Evolutionary conservation across 495 filamentous ascomycete genomes (phyloP).

Genomic region (Elasticomyces elasticus): DNA sequence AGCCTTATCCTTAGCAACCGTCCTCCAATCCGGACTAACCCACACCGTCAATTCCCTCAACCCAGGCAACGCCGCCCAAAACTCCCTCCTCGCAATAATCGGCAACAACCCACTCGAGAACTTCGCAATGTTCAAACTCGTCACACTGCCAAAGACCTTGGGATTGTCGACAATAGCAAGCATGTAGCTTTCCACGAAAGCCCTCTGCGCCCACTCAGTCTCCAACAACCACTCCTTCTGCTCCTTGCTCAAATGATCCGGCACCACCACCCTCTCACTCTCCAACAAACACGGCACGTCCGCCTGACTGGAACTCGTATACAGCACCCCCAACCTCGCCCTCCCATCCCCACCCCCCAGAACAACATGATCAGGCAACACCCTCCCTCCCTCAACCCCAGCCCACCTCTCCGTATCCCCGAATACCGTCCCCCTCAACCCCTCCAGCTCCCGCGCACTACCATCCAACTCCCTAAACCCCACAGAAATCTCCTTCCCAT

Average conservation of each 20-base stretch:
- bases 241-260: conserved; percentile 37
- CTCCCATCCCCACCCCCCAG: neutral
- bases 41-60: conserved; percentile 38
- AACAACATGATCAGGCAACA: neutral
- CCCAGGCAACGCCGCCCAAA: conserved; percentile 42
- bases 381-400: neutral
- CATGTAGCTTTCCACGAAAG: conserved; percentile 47
- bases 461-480: neutral
- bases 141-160: conserved; percentile 34
- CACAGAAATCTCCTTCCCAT: conserved; percentile 21
- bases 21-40: conserved; percentile 47
- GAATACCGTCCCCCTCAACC: conserved; percentile 3
- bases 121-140: conserved; percentile 41
- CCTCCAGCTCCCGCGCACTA: conserved; percentile 1
- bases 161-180: conserved; percentile 43
- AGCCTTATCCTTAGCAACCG: conserved; percentile 32
- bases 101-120: conserved; percentile 41
- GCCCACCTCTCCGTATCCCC: conserved; percentile 11
- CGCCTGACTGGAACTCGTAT: neutral
- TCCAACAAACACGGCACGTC: neutral
- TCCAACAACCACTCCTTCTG: conserved; percentile 51
- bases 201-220: conserved; percentile 47
- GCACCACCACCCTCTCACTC: conserved; percentile 10
- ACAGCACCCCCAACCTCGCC: neutral
- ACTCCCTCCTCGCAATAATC: conserved; percentile 36